Conservation (phyloP, 345 rosid genomes). For the Dipteronia sinensis region DNA sequence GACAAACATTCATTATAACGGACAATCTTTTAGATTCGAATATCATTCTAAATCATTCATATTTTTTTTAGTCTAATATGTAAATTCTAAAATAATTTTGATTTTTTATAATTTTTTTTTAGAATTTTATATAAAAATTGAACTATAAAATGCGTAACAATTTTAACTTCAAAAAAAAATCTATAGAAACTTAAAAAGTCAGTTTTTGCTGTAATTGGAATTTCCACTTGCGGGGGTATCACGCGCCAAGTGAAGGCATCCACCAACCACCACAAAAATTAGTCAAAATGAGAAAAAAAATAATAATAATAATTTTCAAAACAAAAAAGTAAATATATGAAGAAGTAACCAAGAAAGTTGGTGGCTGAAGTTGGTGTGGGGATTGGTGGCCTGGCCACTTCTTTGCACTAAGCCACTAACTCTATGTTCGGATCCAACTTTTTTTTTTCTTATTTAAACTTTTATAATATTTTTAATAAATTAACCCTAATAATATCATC, state of each 20-base stretch:
- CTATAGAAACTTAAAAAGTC: too few relatives aligned
- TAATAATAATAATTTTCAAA: background rate
- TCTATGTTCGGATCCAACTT: background rate
- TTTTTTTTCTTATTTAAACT: background rate
- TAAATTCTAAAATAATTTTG: too few relatives aligned
- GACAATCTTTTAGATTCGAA: too few relatives aligned
- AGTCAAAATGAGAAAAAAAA: background rate
- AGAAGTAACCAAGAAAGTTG: constrained; percentile 20
- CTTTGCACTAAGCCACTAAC: too few relatives aligned
- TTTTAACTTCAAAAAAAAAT: too few relatives aligned
- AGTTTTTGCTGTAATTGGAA: too few relatives aligned
- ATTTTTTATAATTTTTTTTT: too few relatives aligned
- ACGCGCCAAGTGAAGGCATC: background rate
- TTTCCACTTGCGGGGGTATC: background rate
- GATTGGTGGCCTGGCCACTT: constrained; percentile 25
- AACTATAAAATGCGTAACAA: too few relatives aligned
- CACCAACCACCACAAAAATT: background rate
- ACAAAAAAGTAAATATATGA: background rate
- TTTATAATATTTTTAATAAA: background rate
- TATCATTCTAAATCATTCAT: too few relatives aligned
- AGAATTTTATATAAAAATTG: too few relatives aligned
- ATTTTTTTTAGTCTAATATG: too few relatives aligned
- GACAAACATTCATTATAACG: too few relatives aligned
- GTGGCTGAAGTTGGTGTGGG: constrained; percentile 32
- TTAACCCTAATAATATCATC: background rate